Evolutionary conservation across 306 rosid genomes (phyloP), one percentile per base, ranked within the genome.

Genomic region (Macrotyloma uniflorum): DNA sequence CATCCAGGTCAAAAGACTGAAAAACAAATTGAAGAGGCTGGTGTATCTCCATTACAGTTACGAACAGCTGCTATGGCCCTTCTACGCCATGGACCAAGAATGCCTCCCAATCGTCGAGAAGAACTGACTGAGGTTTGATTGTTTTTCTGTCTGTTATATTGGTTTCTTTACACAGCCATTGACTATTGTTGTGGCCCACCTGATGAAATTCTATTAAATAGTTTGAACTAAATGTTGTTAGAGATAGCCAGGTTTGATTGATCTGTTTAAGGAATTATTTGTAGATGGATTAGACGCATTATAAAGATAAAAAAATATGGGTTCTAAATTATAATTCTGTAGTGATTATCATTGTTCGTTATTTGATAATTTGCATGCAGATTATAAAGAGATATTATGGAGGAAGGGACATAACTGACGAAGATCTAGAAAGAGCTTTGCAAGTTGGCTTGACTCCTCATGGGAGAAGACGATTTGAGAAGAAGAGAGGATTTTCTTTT

Each of bases 21-120:
- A 54, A 79, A 80, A 24, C 30, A 45, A 35, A 65, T 55, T 35
- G 89, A 89, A 70, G 96, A 87, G 65, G 85, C 82, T 40, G 98
- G 98, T 75, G 98, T 91, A n/a, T 90, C 98, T 84, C 97, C 99
- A 35, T 87, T 95, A 80, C 97, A 93, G 67, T 76, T 92, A 82
- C 91, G 96, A 73, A 88, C 88, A 43, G 97, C 99, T 81, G 99
- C 98, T 43, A 86, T 91, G 96, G 99, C 98, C 70, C 98, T 95
- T 81, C 70, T 93, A 90, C 88, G 87, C 68, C 98, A 93, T 72
- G 99, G 98, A 75, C 79, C 91, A 76, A 89, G 89, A 85, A 95
- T 95, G 99, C 99, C 99, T 79, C 77, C 78, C 40, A 79, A 83
- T 70, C 97, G 98, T 62, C 87, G 64, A 22, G 89, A 86, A 76